phyloP scores from a whole-genome alignment of 2,329 filamentous ascomycete species.

The Fusarium gaditjirri region DNA sequence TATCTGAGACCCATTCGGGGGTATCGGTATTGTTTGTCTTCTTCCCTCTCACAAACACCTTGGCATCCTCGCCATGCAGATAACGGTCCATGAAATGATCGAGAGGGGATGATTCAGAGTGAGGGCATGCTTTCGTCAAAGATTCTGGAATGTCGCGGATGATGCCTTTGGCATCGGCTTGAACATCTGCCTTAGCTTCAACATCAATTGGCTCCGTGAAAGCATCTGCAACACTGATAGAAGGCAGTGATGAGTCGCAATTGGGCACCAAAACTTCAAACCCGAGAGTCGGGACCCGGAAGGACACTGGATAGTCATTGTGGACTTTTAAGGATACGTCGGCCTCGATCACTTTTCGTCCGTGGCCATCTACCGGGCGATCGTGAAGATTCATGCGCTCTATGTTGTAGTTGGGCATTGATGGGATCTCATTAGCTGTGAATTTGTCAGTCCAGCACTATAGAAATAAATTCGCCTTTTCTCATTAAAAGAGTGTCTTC shows the following conservation, averaged over 20 bases:
- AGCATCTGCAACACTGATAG: slow-evolving; percentile 83
- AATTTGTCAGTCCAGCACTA: slow-evolving; percentile 46
- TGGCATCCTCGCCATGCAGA: slow-evolving; percentile 81
- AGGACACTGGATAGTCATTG: slow-evolving; percentile 82
- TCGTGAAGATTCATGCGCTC: slow-evolving; percentile 84
- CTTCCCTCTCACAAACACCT: slow-evolving; percentile 85
- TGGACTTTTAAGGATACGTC: slow-evolving; percentile 78
- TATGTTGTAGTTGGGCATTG: slow-evolving; percentile 84
- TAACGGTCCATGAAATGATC: slow-evolving; percentile 85
- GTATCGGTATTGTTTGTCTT: slow-evolving; percentile 72
- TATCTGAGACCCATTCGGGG: slow-evolving; percentile 83
- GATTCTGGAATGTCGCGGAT: slow-evolving; percentile 79
- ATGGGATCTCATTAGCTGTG: slow-evolving; percentile 76
- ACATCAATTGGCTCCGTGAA: slow-evolving; percentile 74
- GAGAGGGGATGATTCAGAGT: slow-evolving; percentile 81
- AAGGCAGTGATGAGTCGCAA: slow-evolving; percentile 75
- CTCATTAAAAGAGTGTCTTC: slow-evolving; percentile 58
- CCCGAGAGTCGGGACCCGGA: slow-evolving; percentile 80
- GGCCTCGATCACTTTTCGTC: slow-evolving; percentile 76
- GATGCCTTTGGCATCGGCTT: slow-evolving; percentile 75
- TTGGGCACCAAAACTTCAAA: slow-evolving; percentile 89
- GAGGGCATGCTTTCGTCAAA: slow-evolving; percentile 78
- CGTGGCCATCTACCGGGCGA: slow-evolving; percentile 60
- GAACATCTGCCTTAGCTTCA: slow-evolving; percentile 73
- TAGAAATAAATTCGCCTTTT: slow-evolving; percentile 28